Conservation (phyloP, 208 protist species). For the Strigomonas culicis region DNA sequence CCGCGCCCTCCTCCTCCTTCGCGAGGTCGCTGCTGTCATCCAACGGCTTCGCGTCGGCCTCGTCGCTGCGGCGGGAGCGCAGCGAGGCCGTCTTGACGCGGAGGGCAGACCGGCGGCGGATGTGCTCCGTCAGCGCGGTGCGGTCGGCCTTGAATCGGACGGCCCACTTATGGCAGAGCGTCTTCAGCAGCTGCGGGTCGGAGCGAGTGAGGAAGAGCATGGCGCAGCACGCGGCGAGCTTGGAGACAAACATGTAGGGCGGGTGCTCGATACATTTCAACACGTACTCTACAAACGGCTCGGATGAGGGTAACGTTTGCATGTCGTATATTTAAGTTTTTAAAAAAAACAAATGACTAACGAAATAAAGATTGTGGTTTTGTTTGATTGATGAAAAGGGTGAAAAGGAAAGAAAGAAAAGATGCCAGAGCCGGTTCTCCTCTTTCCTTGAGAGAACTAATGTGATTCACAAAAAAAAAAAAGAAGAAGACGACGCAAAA, state of each 20-base stretch:
- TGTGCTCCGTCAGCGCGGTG: slow-evolving; percentile 32
- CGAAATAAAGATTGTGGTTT: background rate
- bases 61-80: background rate
- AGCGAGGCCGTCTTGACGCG: background rate
- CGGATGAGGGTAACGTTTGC: slow-evolving; percentile 9
- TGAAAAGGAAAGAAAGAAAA: background rate
- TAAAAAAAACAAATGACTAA: slow-evolving; percentile 1
- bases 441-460: no score
- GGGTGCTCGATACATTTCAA: slow-evolving; percentile 74
- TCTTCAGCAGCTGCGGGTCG: slow-evolving; percentile 55
- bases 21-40: background rate
- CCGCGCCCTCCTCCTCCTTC: background rate
- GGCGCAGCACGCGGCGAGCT: slow-evolving; percentile 71
- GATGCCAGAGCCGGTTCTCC: background rate
- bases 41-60: background rate
- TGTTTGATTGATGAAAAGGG: background rate
- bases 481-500: background rate
- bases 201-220: slow-evolving; percentile 79
- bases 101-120: slow-evolving; percentile 11
- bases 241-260: slow-evolving; percentile 79
- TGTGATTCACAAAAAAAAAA: no score
- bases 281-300: slow-evolving; percentile 82
- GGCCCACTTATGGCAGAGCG: slow-evolving; percentile 72
- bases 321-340: background rate
- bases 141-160: slow-evolving; percentile 67